Evolutionary conservation across 208 protist genomes (phyloP).

Genomic region (Trypanosoma avium): DNA sequence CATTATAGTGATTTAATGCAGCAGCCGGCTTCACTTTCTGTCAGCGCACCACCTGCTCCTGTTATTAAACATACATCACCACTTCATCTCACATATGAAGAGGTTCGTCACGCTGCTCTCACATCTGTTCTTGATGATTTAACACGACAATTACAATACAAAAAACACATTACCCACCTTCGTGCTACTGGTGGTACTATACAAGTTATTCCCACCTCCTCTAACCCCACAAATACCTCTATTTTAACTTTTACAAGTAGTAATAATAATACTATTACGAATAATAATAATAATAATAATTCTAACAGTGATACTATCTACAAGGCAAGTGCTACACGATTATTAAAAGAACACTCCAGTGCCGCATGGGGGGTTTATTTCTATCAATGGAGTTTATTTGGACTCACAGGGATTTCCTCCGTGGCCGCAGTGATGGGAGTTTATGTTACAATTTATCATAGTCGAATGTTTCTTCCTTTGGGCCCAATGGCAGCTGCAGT

Average conservation of each 20-base stretch:
- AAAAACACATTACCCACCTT: constrained; percentile 24
- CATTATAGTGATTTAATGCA: constrained; percentile 32
- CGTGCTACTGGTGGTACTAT: constrained; percentile 37
- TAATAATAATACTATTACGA: too few relatives aligned
- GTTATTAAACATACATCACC: constrained; percentile 42
- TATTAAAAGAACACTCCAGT: constrained; percentile 76
- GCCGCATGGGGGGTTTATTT: constrained; percentile 64
- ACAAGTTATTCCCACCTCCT: too few relatives aligned
- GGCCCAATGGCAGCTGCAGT: constrained; percentile 56
- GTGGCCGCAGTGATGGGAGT: constrained; percentile 52
- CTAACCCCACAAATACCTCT: too few relatives aligned
- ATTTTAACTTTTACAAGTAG: too few relatives aligned
- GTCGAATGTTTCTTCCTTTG: constrained; percentile 66
- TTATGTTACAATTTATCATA: constrained; percentile 69
- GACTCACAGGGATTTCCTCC: constrained; percentile 56
- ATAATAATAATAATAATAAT: too few relatives aligned
- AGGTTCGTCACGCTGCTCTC: constrained; percentile 47
- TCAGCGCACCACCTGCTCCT: constrained; percentile 46
- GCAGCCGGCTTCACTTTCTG: constrained; percentile 38
- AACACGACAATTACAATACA: constrained; percentile 42
- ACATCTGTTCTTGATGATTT: constrained; percentile 66
- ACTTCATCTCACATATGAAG: constrained; percentile 48
- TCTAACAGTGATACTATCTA: constrained; percentile 20
- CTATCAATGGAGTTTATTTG: constrained; percentile 76
- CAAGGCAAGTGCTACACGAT: constrained; percentile 47